Conservation (phyloP, 163 green algal genomes). For the Coccomyxa subellipsoidea region DNA sequence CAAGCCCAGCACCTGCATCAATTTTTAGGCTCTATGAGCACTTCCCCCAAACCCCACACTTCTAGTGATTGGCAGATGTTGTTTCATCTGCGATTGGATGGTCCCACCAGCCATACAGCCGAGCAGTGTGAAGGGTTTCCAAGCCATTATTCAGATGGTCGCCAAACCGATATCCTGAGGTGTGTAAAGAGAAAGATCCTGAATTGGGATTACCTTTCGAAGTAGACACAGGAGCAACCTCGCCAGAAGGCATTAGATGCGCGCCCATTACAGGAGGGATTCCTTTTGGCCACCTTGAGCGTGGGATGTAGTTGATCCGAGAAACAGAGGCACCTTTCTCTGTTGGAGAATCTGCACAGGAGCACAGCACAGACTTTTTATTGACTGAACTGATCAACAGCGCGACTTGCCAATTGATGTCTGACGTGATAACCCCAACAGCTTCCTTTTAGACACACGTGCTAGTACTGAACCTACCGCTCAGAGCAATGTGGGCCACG, state of each 20-base stretch:
- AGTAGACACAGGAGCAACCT: constrained; percentile 70
- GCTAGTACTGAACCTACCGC: not conserved
- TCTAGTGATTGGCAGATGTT: not conserved
- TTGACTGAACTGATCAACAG: no score
- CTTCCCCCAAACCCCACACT: no score
- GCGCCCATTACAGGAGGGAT: constrained; percentile 90
- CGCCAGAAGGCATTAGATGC: constrained; percentile 79
- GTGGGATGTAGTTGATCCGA: constrained; percentile 66
- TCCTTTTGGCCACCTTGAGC: constrained; percentile 54
- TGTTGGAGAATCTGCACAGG: not conserved
- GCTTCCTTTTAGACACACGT: not conserved
- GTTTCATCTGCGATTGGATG: not conserved
- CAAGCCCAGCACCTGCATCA: constrained; percentile 17
- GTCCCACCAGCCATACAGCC: no score
- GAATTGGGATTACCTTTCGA: constrained; percentile 60
- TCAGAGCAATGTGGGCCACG: not conserved
- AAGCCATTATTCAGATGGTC: no score
- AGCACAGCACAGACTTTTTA: no score
- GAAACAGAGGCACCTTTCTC: not conserved
- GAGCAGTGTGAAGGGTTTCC: no score
- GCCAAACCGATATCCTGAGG: no score
- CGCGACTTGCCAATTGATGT: no score
- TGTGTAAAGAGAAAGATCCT: no score
- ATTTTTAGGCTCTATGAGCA: no score
- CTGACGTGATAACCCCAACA: not conserved